Base-by-base conservation (phyloP, 495 filamentous ascomycete genomes). In the Aspergillus biplanus region DNA sequence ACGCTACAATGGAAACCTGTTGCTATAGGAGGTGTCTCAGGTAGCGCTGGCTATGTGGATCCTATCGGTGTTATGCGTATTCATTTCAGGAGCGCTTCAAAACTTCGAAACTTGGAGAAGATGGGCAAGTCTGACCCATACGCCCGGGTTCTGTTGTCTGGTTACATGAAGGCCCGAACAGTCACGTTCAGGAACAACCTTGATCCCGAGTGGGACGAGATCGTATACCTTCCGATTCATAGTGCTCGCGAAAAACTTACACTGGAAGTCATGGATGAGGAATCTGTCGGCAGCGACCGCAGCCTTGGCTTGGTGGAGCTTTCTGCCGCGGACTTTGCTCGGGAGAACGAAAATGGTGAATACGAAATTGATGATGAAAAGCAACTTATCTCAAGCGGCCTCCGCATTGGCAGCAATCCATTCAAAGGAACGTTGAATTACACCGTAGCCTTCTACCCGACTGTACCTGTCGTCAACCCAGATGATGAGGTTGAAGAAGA, bases 111-210 rank as follows among this genome's bases (percentile, higher is more conserved):
- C 73, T 78, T 97, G 56, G 95, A 99, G 71, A 89, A 91, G 47
- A 86, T 99, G 78, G 96, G 95, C 75, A 97, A 97, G 77, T 97
- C 94, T 11, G 95, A 99, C 73, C 91, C 95, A 0, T 99, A 98
- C 69, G 91, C 85, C 31, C 88, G 93, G 16, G 89, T 97, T 8
- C 78, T 97, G 49, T 84, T 97, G 33, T 96, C 92, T 34, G 94
- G 95, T 33, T 84, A 97, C 53, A 89, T 94, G 68, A 96, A 91
- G 70, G 93, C 83, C 18, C 86, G 92, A 56, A 97, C 96, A 1
- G 95, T 99, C 52, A 97, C 95, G 1, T 97, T 94, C 78, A 87
- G 92, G 68, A 99, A 94, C 72, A 97, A 97, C 69, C 86, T 99
- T 18, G 91, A 97, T 68, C 95, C 95, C 3, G 88, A 96, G 35